Evolutionary conservation across 768 basidiomycete species (phyloP).

Genomic region (Tricholoma sp.): DNA sequence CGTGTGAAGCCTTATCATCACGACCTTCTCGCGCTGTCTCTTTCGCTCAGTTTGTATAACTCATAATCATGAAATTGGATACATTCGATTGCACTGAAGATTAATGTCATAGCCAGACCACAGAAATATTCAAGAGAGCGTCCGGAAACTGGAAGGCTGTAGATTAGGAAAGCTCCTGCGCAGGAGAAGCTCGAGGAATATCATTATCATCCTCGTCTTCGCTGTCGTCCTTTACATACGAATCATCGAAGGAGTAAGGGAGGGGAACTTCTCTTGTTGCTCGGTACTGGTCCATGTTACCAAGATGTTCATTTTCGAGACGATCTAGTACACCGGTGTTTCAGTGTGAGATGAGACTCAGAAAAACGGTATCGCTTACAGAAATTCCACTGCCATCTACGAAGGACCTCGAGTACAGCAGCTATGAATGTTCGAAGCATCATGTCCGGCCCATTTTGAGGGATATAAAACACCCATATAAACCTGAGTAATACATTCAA

Average conservation of each 20-base stretch:
- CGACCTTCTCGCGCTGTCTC: too few species aligned
- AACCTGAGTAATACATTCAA: neutral
- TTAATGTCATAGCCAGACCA: too few species aligned
- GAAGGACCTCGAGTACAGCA: neutral
- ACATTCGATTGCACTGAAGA: too few species aligned
- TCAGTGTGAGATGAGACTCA: neutral
- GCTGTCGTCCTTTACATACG: slow-evolving; percentile 35
- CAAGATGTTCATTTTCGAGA: slow-evolving; percentile 87
- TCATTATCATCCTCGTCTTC: neutral
- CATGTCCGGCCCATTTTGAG: neutral
- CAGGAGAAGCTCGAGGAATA: neutral
- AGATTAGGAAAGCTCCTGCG: neutral
- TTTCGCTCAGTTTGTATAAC: too few species aligned
- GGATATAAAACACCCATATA: neutral
- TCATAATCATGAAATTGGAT: too few species aligned
- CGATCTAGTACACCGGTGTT: slow-evolving; percentile 42
- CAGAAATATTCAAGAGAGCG: too few species aligned
- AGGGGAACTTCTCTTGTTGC: slow-evolving; percentile 81
- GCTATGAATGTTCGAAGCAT: slow-evolving; percentile 1
- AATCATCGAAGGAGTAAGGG: slow-evolving; percentile 64
- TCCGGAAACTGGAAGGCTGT: neutral
- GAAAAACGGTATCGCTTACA: neutral
- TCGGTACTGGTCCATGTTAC: slow-evolving; percentile 92
- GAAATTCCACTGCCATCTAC: slow-evolving; percentile 3
- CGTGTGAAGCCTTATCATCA: too few species aligned